Base-by-base conservation (phyloP, 2,329 filamentous ascomycete genomes). In the Mycosphaerella arachidis region DNA sequence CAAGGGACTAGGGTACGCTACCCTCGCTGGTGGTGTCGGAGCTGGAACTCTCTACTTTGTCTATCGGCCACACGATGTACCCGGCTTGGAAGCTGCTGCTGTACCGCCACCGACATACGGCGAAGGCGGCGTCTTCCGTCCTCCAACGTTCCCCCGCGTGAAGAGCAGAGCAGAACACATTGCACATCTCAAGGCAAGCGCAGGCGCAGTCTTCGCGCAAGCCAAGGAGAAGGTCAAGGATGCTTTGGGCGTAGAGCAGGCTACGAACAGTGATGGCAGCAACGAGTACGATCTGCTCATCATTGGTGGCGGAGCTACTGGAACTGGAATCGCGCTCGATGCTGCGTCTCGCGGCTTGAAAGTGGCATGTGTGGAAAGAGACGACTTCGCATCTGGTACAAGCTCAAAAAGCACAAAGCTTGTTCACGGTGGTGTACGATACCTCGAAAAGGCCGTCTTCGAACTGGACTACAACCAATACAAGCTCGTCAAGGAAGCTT, bases 351-450 rank as follows among this genome's bases (percentile, higher is more conserved):
- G 90, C 67, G 90, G 90, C 1, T 78, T 93, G 69, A 90, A 87
- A 76, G 90, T 94, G 60, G 90, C 90, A 12, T 77, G 92, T 54
- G 88, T 94, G 16, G 90, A 94, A 77, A 82, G 89, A 63, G 90
- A 93, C 73, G 90, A 94, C 75, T 94, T 93, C 73, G 87, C 87
- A 68, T 83, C 87, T 63, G 90, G 90, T 31, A 93, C 90, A 45
- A 92, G 88, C 78, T 91, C 88, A 75, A 93, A 93, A 79, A 92
- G 88, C 77, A 94, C 90, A 53, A 94, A 94, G 77, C 81, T 94
- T 56, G 90, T 94, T 18, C 90, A 94, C 75, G 90, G 90, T 67
- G 90, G 90, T 71, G 90, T 94, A 61, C 84, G 90, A 66, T 94
- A 93, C 73, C 80, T 94, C 60, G 90, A 94, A 75, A 94, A 94